Conservation (phyloP, 148 eudicot genomes). For the Cornus suecica region DNA sequence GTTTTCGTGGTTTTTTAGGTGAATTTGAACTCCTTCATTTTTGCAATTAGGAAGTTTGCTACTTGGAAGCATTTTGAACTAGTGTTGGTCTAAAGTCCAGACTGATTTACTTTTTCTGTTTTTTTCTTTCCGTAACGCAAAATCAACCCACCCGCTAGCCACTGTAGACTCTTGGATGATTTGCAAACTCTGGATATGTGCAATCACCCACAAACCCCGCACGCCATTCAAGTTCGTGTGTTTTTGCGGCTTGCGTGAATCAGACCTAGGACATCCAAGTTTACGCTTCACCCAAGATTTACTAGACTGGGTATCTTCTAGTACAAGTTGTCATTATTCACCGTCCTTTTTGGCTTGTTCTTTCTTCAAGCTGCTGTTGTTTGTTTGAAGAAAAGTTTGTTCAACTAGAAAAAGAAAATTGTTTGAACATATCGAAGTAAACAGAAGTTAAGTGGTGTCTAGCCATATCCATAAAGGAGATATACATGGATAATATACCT, state of each 20-base stretch:
- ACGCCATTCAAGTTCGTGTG: too few species aligned
- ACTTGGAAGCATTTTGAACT: background rate
- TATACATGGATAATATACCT: background rate
- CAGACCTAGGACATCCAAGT: too few species aligned
- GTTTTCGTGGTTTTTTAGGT: background rate
- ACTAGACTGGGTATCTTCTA: background rate
- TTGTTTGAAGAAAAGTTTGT: background rate
- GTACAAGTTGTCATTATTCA: background rate
- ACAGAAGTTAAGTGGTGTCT: background rate
- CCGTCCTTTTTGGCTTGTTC: background rate
- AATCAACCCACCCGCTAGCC: too few species aligned
- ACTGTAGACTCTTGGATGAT: too few species aligned
- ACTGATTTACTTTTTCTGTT: too few species aligned
- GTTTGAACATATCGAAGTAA: background rate
- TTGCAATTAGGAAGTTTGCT: background rate
- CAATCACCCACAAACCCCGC: too few species aligned
- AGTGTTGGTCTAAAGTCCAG: background rate
- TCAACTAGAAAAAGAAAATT: background rate
- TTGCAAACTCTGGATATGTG: too few species aligned
- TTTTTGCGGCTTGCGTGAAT: too few species aligned
- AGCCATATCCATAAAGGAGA: background rate
- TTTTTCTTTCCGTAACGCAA: too few species aligned
- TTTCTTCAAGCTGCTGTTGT: background rate
- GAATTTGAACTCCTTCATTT: background rate
- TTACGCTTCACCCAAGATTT: too few species aligned